Percentiles rank a stretch among this genome's conserved stretches.
These are phyloP conservation scores for Lotmaria passim DNA, from an alignment of 208 protist genomes.

Conservation along the genomic window DNA sequence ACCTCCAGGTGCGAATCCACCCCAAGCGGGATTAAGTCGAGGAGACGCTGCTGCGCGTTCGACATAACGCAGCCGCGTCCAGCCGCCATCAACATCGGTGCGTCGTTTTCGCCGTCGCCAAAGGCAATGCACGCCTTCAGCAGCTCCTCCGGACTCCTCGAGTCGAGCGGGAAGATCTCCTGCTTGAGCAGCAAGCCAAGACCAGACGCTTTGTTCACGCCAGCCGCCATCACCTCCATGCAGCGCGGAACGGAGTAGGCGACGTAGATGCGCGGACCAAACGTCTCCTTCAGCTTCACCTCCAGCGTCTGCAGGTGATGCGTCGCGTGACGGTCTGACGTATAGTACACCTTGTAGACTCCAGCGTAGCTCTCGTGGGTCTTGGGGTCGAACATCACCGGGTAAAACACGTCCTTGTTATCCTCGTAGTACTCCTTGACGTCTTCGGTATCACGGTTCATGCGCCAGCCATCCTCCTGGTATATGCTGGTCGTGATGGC, in stretches of 20 bases:
- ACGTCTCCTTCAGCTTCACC: constrained; percentile 20
- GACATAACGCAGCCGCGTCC: constrained; percentile 49
- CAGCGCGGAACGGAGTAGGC: constrained; percentile 41
- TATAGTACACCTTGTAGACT: constrained; percentile 54
- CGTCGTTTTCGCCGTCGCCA: constrained; percentile 58
- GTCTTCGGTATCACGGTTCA: constrained; percentile 32
- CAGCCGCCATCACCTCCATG: constrained; percentile 51
- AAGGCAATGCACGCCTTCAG: constrained; percentile 51
- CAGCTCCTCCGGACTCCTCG: constrained; percentile 20
- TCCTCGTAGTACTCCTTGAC: constrained; percentile 39
- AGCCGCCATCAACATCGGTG: constrained; percentile 39
- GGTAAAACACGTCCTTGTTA: constrained; percentile 42
- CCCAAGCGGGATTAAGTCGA: constrained; percentile 29
- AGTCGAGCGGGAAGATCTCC: constrained; percentile 24
- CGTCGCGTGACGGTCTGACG: constrained; percentile 17
- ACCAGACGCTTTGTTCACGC: constrained; percentile 50
- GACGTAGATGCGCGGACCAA: constrained; percentile 7
- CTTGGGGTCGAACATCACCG: constrained; percentile 29
- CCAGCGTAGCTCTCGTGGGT: constrained; percentile 34
- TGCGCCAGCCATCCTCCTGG: constrained; percentile 43
- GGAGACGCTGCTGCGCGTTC: constrained; percentile 35
- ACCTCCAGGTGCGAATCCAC: constrained; percentile 36
- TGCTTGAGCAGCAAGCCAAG: constrained; percentile 29
- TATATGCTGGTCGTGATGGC: constrained; percentile 47
- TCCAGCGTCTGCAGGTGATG: constrained; percentile 15